Evolutionary conservation across 495 filamentous ascomycete species (phyloP).

Genomic region (Sordaria brevicollis): DNA sequence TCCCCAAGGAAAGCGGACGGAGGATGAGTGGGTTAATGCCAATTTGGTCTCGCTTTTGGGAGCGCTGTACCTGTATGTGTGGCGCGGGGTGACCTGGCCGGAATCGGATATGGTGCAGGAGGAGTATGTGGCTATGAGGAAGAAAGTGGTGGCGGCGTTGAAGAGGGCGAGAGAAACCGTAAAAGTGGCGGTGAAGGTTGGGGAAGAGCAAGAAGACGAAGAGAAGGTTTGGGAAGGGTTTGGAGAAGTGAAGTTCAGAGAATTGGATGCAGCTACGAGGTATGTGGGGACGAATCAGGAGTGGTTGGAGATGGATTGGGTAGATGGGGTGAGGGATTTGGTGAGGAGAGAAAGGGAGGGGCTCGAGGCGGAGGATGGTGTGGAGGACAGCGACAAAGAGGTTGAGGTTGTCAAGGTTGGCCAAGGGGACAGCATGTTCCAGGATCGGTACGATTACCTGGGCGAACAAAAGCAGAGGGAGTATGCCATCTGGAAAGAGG

Average conservation of each 20-base stretch:
- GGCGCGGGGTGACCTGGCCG: conserved; percentile 29
- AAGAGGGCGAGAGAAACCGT: conserved; percentile 24
- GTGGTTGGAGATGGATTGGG: conserved; percentile 66
- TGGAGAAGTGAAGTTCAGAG: conserved; percentile 29
- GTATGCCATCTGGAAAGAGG: conserved; percentile 63
- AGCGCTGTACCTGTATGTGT: conserved; percentile 56
- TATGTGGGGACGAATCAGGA: conserved; percentile 43
- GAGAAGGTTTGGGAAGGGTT: conserved; percentile 39
- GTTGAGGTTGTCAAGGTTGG: conserved; percentile 23
- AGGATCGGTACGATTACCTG: conserved; percentile 72
- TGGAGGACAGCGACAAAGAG: conserved; percentile 12
- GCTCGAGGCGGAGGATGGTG: conserved; percentile 7
- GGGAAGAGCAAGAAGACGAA: conserved; percentile 21
- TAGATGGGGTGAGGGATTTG: conserved; percentile 33
- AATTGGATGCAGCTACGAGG: conserved; percentile 51
- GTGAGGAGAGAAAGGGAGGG: conserved; percentile 18
- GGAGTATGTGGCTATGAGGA: conserved; percentile 28
- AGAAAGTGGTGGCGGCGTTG: conserved; percentile 28
- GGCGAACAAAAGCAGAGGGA: conserved; percentile 57
- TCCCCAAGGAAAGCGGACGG: conserved; percentile 23
- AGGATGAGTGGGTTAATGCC: conserved; percentile 43
- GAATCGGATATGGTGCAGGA: conserved; percentile 26
- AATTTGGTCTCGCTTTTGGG: conserved; percentile 48
- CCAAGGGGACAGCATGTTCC: conserved; percentile 70
- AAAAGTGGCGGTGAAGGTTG: conserved; percentile 15